Conservation (phyloP, 129 eudicot species). For the carrot (Daucus carota) region DNA sequence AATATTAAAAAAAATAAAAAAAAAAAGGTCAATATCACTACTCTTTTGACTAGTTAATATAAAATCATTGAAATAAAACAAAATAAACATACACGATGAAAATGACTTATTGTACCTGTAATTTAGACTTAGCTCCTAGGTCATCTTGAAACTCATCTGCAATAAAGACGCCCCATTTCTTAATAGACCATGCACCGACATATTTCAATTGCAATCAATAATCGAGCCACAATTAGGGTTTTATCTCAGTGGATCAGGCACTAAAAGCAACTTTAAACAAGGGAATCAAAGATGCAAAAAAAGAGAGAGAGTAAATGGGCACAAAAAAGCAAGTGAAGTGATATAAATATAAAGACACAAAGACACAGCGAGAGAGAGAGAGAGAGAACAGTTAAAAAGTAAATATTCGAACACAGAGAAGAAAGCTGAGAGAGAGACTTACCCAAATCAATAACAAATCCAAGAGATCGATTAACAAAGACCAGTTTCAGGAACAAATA, state of each 20-base stretch:
- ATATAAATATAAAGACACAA: background rate
- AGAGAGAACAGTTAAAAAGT: conserved; percentile 7
- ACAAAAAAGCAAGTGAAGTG: conserved; percentile 33
- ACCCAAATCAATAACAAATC: background rate
- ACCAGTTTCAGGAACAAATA: conserved; percentile 19
- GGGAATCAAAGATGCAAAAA: conserved; percentile 46
- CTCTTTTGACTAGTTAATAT: conserved; percentile 15
- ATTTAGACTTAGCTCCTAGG: conserved; percentile 20
- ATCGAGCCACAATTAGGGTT: conserved; percentile 25
- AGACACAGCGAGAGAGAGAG: background rate
- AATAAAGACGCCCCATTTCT: conserved; percentile 4
- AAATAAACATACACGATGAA: background rate
- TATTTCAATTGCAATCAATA: conserved; percentile 10
- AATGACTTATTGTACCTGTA: conserved; percentile 4
- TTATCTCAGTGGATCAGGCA: conserved; percentile 34
- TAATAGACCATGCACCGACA: conserved; percentile 42
- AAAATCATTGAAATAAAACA: conserved; percentile 16
- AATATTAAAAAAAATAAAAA: background rate
- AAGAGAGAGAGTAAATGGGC: conserved; percentile 22
- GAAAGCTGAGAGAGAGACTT: background rate
- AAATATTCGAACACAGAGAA: conserved; percentile 9
- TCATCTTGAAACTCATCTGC: conserved; percentile 33
- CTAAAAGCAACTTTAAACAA: conserved; percentile 57
- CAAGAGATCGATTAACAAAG: conserved; percentile 34
- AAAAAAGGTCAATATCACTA: conserved; percentile 38